phyloP scores from a whole-genome alignment of 345 rosid species.

The Eucalyptus tenuipes region DNA sequence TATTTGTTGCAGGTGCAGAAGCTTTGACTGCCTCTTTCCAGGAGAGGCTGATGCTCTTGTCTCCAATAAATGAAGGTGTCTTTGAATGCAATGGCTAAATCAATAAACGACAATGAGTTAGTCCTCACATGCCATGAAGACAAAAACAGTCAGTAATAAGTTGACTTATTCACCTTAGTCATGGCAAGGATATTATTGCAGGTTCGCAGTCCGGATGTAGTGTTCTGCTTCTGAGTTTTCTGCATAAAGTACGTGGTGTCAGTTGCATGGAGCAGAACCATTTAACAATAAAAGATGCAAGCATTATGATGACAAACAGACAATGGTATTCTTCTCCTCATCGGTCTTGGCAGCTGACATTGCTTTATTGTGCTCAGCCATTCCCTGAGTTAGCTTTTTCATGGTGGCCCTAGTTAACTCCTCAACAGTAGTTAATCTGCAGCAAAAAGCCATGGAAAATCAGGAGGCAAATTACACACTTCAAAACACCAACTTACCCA shows the following conservation, averaged over 20 bases:
- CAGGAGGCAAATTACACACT: neutral
- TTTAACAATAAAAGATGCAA: neutral
- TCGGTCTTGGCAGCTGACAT: conserved; percentile 95
- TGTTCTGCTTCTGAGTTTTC: conserved; percentile 86
- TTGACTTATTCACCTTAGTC: conserved; percentile 62
- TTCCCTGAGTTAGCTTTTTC: conserved; percentile 89
- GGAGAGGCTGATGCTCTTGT: conserved; percentile 74
- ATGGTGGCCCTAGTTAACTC: conserved; percentile 84
- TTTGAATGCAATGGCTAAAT: conserved; percentile 80
- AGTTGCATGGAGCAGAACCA: neutral
- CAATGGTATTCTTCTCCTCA: conserved; percentile 73
- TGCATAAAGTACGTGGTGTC: conserved; percentile 1
- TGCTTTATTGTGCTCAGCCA: conserved; percentile 91
- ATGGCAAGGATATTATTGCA: conserved; percentile 93
- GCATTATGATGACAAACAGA: conserved; percentile 16
- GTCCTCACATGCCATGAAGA: neutral
- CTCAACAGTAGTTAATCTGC: conserved; percentile 72
- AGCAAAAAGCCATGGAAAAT: neutral
- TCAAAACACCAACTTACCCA: neutral
- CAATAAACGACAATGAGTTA: neutral
- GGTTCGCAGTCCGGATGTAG: conserved; percentile 82
- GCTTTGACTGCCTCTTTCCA: conserved; percentile 87
- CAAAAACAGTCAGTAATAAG: neutral
- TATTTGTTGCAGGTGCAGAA: conserved; percentile 26
- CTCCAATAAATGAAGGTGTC: conserved; percentile 82